Conservation (phyloP, 2,329 filamentous ascomycete genomes). For the Fusarium coicis region DNA sequence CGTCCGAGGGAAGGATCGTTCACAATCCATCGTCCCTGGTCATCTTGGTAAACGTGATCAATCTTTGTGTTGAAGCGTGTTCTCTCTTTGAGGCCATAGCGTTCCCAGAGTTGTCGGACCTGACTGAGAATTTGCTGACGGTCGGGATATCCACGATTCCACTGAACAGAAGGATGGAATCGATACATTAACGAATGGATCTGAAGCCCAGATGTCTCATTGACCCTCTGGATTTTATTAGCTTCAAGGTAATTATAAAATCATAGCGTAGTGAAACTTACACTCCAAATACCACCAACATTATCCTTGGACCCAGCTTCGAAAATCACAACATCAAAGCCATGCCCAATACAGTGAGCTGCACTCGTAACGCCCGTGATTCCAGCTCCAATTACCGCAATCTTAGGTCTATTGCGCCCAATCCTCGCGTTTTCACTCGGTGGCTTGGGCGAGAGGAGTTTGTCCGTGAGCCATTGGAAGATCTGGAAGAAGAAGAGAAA, state of each 20-base stretch:
- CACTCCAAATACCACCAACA: slow-evolving; percentile 84
- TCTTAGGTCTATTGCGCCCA: slow-evolving; percentile 64
- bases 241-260: background rate
- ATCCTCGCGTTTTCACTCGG: slow-evolving; percentile 68
- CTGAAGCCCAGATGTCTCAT: slow-evolving; percentile 83
- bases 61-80: slow-evolving; percentile 79
- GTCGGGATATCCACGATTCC: slow-evolving; percentile 80
- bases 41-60: slow-evolving; percentile 75
- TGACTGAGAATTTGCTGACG: slow-evolving; percentile 80
- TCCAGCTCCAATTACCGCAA: slow-evolving; percentile 77
- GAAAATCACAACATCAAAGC: slow-evolving; percentile 84
- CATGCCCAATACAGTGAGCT: slow-evolving; percentile 85
- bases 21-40: slow-evolving; percentile 78
- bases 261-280: slow-evolving; percentile 52
- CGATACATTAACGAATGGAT: slow-evolving; percentile 90
- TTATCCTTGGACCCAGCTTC: slow-evolving; percentile 74
- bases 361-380: slow-evolving; percentile 82
- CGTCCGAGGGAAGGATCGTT: slow-evolving; percentile 76
- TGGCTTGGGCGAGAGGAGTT: slow-evolving; percentile 75
- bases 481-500: slow-evolving; percentile 72
- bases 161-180: slow-evolving; percentile 83
- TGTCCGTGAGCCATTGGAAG: slow-evolving; percentile 71
- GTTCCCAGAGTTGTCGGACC: slow-evolving; percentile 77
- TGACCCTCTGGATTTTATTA: slow-evolving; percentile 68
- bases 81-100: slow-evolving; percentile 75